phyloP scores from a whole-genome alignment of 1,284 basidiomycete species.

The Hemileia vastatrix region DNA sequence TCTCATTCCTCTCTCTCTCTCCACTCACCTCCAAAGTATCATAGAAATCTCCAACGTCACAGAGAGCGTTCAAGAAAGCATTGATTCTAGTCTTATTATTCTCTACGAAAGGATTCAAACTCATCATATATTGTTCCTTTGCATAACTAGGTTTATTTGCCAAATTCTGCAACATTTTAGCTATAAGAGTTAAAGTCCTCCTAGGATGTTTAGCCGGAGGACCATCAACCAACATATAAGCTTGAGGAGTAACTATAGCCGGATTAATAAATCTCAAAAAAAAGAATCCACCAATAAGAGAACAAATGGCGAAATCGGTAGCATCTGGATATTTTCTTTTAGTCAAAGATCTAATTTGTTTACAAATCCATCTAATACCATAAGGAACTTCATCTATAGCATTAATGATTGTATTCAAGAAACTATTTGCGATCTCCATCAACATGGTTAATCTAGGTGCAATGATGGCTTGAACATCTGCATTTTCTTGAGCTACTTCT shows the following conservation, averaged over 20 bases:
- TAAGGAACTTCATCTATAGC: conserved; percentile 40
- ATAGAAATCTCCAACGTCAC: conserved; percentile 43
- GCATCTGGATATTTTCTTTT: conserved; percentile 39
- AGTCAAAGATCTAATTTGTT: conserved; percentile 40
- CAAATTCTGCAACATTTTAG: conserved; percentile 43
- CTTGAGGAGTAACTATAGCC: conserved; percentile 42
- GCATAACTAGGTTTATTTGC: conserved; percentile 40
- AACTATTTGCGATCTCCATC: conserved; percentile 38
- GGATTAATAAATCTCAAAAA: conserved; percentile 44
- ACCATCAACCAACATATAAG: conserved; percentile 40
- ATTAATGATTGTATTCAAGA: conserved; percentile 38
- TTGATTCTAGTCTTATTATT: conserved; percentile 38
- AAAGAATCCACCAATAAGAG: conserved; percentile 42
- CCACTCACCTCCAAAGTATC: conserved; percentile 35
- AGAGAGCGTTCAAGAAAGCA: conserved; percentile 39
- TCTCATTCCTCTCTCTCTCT: too few species aligned
- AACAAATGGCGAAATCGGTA: conserved; percentile 38
- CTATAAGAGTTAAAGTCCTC: conserved; percentile 40
- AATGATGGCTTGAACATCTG: conserved; percentile 40
- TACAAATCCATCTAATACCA: conserved; percentile 44
- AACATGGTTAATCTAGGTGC: conserved; percentile 38
- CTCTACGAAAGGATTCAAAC: conserved; percentile 39
- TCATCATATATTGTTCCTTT: conserved; percentile 42
- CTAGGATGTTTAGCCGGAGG: conserved; percentile 36
- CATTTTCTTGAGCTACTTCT: conserved; percentile 37